Evolutionary conservation across 2,329 filamentous ascomycete genomes (phyloP), one percentile per base, ranked within the genome.

Genomic region (Alternaria hordeiaustralica): DNA sequence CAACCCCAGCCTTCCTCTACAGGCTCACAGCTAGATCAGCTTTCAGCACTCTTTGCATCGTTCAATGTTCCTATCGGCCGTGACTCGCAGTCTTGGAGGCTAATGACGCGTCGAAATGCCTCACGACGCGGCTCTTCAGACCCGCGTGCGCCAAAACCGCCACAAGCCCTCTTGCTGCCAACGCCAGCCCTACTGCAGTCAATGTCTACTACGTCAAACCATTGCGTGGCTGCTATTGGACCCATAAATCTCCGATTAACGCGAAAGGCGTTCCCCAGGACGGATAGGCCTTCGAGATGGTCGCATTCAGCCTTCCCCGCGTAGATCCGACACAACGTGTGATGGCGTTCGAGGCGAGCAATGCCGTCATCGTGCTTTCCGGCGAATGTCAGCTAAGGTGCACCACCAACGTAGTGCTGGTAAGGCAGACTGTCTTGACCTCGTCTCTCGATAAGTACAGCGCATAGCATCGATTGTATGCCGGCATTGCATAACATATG

Each of bases 331-430:
- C 59, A 57, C 47, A 60, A 66, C 62, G 67, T 63, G 62, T 69
- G 44, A 45, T 23, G 44, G 51, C 46, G 49, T n/a, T 53, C 15
- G 30, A 18, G 28, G 49, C 33, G 21, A 51, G 56, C 23, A 41
- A 64, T 68, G 65, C 64, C 65, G 68, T 70, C 70, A 71, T 71
- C 55, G 69, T 55, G 45, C 62, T 47, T 71, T 62, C 64, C 56
- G 49, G 9, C 21, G 25, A 54, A 10, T 46, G 47, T 20, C n/a
- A 43, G 33, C 36, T 58, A 53, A 28, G 26, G 58, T 33, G 54
- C 21, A 43, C 41, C 58, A 51, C 20, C 58, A 55, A 47, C 43
- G 18, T 26, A 28, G 36, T 18, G n/a, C 26, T 23, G 30, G 28
- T 51, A 2, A 33, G 28, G 18, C 21, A 51, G 49, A 41, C 13